Percentiles rank a stretch among this genome's conserved stretches.
Evolutionary conservation across 495 filamentous ascomycete genomes (phyloP).

Genomic region (Halenospora varia): DNA sequence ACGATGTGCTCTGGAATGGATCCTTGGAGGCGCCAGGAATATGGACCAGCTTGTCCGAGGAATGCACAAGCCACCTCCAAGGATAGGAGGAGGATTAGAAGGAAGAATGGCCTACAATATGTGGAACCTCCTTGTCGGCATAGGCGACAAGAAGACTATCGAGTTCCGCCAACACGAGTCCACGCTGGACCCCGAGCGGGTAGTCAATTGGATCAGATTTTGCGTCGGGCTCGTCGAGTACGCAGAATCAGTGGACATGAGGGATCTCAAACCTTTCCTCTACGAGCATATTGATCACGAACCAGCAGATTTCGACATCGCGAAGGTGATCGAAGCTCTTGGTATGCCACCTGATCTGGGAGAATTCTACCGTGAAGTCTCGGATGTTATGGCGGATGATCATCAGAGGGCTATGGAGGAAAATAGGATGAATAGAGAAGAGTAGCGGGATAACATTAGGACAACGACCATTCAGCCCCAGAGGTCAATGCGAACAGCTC

Average conservation of each 20-base stretch:
- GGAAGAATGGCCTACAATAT: not conserved
- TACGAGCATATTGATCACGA: not conserved
- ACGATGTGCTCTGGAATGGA: too few relatives aligned
- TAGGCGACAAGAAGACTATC: constrained; percentile 25
- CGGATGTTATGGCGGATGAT: not conserved
- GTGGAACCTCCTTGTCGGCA: not conserved
- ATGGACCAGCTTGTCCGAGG: too few relatives aligned
- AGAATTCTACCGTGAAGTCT: not conserved
- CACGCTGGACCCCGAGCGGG: constrained; percentile 25
- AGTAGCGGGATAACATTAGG: too few relatives aligned
- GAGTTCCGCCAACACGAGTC: constrained; percentile 43
- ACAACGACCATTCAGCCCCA: too few relatives aligned
- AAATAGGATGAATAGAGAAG: not conserved
- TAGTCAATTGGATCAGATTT: constrained; percentile 31
- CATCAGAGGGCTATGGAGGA: not conserved
- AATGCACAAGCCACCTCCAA: too few relatives aligned
- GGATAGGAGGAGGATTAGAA: too few relatives aligned
- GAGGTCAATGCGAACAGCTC: too few relatives aligned
- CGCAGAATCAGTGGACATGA: not conserved
- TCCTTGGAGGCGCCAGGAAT: too few relatives aligned
- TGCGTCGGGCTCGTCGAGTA: constrained; percentile 27
- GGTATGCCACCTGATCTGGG: not conserved
- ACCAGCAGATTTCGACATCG: not conserved
- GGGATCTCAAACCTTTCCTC: not conserved
- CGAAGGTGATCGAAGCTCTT: not conserved